phyloP scores from a whole-genome alignment of 177 flowering plant species.

The Telopea speciosissima region DNA sequence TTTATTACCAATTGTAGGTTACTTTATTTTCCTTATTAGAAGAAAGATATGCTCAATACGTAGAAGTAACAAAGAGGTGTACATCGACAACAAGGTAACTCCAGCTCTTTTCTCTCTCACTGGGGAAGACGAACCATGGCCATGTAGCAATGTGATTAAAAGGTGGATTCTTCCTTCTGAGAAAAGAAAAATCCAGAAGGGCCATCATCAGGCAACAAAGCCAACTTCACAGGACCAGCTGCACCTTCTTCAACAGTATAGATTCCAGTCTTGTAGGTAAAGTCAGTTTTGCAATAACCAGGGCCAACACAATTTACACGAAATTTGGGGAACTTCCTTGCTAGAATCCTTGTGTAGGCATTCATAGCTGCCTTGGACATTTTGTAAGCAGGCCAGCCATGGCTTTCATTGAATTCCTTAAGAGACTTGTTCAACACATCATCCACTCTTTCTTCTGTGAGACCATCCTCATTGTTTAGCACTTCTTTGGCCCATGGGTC shows the following conservation, averaged over 20 bases:
- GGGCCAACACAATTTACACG: too few relatives aligned
- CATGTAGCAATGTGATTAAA: too few relatives aligned
- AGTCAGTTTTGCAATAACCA: slow-evolving; percentile 39
- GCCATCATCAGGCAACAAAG: slow-evolving; percentile 12
- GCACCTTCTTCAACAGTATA: slow-evolving; percentile 48
- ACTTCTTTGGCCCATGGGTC: slow-evolving; percentile 27
- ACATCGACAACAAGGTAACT: too few relatives aligned
- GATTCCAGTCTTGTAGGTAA: slow-evolving; percentile 28
- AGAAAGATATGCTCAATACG: too few relatives aligned
- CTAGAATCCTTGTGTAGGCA: too few relatives aligned
- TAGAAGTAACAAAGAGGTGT: too few relatives aligned
- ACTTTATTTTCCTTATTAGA: too few relatives aligned
- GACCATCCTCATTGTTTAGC: slow-evolving; percentile 30
- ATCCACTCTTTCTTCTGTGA: slow-evolving; percentile 38
- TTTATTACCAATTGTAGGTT: too few relatives aligned
- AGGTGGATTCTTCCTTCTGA: slow-evolving; percentile 16
- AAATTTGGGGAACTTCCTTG: too few relatives aligned
- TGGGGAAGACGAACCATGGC: too few relatives aligned
- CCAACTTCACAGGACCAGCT: slow-evolving; percentile 32
- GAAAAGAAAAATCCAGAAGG: neutral
- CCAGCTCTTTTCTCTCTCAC: too few relatives aligned
- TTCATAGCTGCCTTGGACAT: slow-evolving; percentile 32
- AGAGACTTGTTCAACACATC: slow-evolving; percentile 27
- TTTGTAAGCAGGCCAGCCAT: slow-evolving; percentile 45
- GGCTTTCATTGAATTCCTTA: slow-evolving; percentile 27